These are phyloP conservation scores for Penicillium sp. DNA, from an alignment of 2,329 filamentous ascomycete genomes.

Conservation along the genomic window DNA sequence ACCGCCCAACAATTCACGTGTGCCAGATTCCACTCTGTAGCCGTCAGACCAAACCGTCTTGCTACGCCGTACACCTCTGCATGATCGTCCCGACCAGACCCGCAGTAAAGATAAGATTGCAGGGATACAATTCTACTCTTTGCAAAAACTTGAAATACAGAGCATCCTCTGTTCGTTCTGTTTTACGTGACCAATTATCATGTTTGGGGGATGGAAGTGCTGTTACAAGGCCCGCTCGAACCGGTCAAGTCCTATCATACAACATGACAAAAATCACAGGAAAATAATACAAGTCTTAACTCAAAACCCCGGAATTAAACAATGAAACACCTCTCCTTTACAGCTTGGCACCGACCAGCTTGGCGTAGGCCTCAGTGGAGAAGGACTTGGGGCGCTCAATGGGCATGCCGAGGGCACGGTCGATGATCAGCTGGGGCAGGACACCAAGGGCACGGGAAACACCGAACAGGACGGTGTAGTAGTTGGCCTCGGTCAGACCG, in stretches of 20 bases:
- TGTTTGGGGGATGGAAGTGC: conserved; percentile 28
- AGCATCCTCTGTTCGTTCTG: not conserved
- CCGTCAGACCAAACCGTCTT: conserved; percentile 17
- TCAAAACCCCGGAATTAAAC: conserved; percentile 2
- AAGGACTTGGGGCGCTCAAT: conserved; percentile 99
- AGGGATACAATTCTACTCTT: not conserved
- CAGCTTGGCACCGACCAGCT: conserved; percentile 86
- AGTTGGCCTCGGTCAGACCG: conserved; percentile 96
- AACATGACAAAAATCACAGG: conserved; percentile 33
- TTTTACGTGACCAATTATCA: conserved; percentile 16
- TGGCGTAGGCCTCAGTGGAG: conserved; percentile 94
- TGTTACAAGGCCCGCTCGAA: conserved; percentile 41
- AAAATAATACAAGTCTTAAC: conserved; percentile 26
- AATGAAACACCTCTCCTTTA: conserved; percentile 47
- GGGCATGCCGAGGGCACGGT: conserved; percentile 92
- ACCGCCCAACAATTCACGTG: conserved; percentile 25
- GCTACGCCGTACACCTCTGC: not conserved
- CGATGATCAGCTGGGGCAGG: conserved; percentile 98
- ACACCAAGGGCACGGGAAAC: conserved; percentile 97
- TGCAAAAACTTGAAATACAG: not conserved
- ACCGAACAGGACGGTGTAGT: conserved; percentile 99
- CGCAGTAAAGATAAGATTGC: not conserved
- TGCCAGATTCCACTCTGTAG: conserved; percentile 26
- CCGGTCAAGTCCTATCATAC: conserved; percentile 41
- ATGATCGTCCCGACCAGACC: not conserved